Evolutionary conservation across 495 filamentous ascomycete genomes (phyloP), one percentile per base, ranked within the genome.

Genomic region (Extremus antarcticus): DNA sequence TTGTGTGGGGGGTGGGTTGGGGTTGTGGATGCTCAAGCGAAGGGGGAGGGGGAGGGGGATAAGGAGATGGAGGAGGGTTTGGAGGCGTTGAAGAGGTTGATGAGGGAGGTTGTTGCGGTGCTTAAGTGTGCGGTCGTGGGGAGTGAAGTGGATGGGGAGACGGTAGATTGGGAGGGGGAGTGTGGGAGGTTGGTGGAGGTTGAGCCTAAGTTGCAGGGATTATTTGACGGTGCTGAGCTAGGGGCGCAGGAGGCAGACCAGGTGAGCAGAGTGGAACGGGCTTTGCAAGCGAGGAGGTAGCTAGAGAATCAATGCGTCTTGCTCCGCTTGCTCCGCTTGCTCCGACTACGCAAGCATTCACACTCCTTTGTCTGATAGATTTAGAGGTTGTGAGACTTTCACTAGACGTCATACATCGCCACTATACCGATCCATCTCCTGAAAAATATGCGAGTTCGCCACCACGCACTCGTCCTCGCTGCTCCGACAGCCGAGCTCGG

Each of bases 1-100:
- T 54, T 89, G 0, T 71, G 75, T 23, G 62, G 82, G 2, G 84
- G 84, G 63, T 95, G 88, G 87, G 60, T 80, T 3, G 77, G 79
- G 60, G 58, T 83, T 15, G 48, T 64, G 4, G 76, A 80, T 2
- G 74, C 80, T 20, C n/a, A n/a, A n/a, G n/a, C n/a, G 66, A 71
- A 15, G 43, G 60, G 1, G 54, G 60, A 15, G 51, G 47, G 48
- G 63, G 1, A 57, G 85, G 23, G 72, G 73, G 65, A 51, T n/a
- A n/a, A 59, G 17, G 71, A 77, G 57, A 65, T 89, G 54, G 70
- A 71, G 47, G 66, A 68, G 16, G 60, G 65, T 1, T 70, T 71
- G 15, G 65, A 61, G 73, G 61, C 74, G 69, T 49, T 66, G 66
- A 60, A 70, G 60, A 49, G 35, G 25, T 62, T 58, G 38, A 25